phyloP scores from a whole-genome alignment of 1,284 basidiomycete species.

The Ustilago trichophora region DNA sequence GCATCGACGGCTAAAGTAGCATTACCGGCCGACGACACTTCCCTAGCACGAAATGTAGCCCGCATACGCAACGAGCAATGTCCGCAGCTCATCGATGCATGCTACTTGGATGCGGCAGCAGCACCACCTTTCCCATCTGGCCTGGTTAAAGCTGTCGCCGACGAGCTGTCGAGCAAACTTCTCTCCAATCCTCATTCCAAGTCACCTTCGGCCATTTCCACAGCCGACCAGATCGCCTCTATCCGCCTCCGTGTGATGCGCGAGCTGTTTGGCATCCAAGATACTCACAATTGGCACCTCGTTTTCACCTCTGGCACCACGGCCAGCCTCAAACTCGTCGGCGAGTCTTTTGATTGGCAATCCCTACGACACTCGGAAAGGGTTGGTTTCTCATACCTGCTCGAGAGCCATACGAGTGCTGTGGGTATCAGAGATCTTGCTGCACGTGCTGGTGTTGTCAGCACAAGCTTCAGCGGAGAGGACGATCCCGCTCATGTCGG shows the following conservation, averaged over 20 bases:
- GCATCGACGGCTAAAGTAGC: not conserved
- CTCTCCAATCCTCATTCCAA: slow-evolving; percentile 65
- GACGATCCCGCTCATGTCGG: not conserved
- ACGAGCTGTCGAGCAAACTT: slow-evolving; percentile 44
- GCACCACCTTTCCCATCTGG: slow-evolving; percentile 60
- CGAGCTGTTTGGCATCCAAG: slow-evolving; percentile 58
- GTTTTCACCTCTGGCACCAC: slow-evolving; percentile 55
- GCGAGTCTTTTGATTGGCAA: slow-evolving; percentile 44
- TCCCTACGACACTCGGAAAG: not conserved
- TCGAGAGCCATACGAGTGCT: slow-evolving; percentile 49
- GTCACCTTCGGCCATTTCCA: slow-evolving; percentile 52
- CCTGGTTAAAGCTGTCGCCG: slow-evolving; percentile 33
- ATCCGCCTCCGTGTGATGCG: slow-evolving; percentile 52
- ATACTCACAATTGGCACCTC: slow-evolving; percentile 44
- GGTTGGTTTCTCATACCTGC: slow-evolving; percentile 28
- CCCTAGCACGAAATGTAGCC: slow-evolving; percentile 6
- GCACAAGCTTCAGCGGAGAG: slow-evolving; percentile 4
- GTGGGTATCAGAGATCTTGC: slow-evolving; percentile 49
- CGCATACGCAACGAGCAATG: slow-evolving; percentile 24
- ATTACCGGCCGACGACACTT: not conserved
- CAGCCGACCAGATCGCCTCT: slow-evolving; percentile 47
- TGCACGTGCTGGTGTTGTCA: slow-evolving; percentile 1
- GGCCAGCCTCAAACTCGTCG: slow-evolving; percentile 47
- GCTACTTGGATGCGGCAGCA: slow-evolving; percentile 64
- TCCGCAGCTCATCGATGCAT: slow-evolving; percentile 32